Base-by-base conservation (phyloP, 2,329 filamentous ascomycete species). In the Phialophora macrospora region DNA sequence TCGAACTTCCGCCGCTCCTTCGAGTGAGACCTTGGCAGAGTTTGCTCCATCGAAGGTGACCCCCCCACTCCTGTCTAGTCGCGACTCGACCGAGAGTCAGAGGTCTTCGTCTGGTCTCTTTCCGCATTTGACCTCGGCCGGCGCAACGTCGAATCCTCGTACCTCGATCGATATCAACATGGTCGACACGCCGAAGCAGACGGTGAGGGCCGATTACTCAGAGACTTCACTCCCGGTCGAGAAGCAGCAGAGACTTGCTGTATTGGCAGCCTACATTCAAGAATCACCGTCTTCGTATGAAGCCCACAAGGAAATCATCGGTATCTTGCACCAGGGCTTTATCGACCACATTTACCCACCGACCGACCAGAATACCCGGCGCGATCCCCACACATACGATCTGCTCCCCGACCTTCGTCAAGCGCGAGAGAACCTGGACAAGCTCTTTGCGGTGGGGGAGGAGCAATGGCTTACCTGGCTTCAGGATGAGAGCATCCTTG, bases 401-500 rank as follows among this genome's bases (percentile, higher is more conserved):
- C 73, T 82, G 5, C 76, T 83, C 8, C 77, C 76, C 56, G 80
- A 83, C 66, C 74, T 83, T 67, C 76, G 80, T 44, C 78, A 74
- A 24, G 80, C 81, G 3, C 82, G 86, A 64, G 82, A 85, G 71
- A 81, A 83, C 61, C 87, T 89, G 83, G 83, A 86, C 70, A 82
- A 83, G 60, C 82, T 86, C 22, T 89, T 88, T 71, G 83, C 87
- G 1, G 82, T 89, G 65, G 87, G 87, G 0, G 87, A 89, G 73
- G 81, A 85, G 49, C 78, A 88, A 58, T 89, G 86, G 86, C 77
- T 82, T 3, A 85, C 87, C 66, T 88, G 87, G 81, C 83, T 89
- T 51, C 81, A 85, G 68, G 87, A 89, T 68, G 87, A 88, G 73
- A 84, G 82, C 59, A 78, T 85, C 64, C 75, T 88, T 60, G 86